phyloP scores from a whole-genome alignment of 768 basidiomycete genomes.

The Leccinum uliginosum region DNA sequence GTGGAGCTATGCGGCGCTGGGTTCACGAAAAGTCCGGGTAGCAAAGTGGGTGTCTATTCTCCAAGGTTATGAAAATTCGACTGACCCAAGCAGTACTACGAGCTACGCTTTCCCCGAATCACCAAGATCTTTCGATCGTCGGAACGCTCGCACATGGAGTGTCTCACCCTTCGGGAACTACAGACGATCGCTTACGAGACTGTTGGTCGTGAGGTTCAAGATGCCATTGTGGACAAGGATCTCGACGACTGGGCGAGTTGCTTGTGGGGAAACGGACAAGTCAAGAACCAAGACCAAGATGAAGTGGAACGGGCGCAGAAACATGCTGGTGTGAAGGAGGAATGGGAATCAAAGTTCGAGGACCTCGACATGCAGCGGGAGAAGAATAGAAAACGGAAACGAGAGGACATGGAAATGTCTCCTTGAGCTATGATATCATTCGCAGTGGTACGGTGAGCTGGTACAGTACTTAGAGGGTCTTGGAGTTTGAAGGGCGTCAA shows the following conservation, averaged over 20 bases:
- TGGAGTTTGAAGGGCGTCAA: no score
- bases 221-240: constrained; percentile 39
- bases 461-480: no score
- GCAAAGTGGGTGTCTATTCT: constrained; percentile 41
- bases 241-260: constrained; percentile 42
- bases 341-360: constrained; percentile 43
- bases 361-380: constrained; percentile 18
- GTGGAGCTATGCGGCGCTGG: constrained; percentile 79
- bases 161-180: constrained; percentile 44
- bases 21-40: constrained; percentile 63
- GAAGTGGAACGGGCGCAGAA: constrained; percentile 35
- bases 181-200: constrained; percentile 52
- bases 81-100: constrained; percentile 56
- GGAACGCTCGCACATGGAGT: constrained; percentile 66
- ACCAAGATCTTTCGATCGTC: constrained; percentile 57
- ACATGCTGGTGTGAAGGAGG: constrained; percentile 32
- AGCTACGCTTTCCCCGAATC: constrained; percentile 79
- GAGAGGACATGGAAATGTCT: constrained; percentile 25
- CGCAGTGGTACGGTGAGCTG: not conserved
- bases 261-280: constrained; percentile 38
- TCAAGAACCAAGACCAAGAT: constrained; percentile 18
- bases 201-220: constrained; percentile 45
- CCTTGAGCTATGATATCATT: constrained; percentile 6
- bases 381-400: constrained; percentile 20
- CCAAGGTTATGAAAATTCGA: not conserved